Evolutionary conservation across 116 monocot genomes (phyloP), one percentile per base, ranked within the genome.

Genomic region (Cymodocea nodosa): DNA sequence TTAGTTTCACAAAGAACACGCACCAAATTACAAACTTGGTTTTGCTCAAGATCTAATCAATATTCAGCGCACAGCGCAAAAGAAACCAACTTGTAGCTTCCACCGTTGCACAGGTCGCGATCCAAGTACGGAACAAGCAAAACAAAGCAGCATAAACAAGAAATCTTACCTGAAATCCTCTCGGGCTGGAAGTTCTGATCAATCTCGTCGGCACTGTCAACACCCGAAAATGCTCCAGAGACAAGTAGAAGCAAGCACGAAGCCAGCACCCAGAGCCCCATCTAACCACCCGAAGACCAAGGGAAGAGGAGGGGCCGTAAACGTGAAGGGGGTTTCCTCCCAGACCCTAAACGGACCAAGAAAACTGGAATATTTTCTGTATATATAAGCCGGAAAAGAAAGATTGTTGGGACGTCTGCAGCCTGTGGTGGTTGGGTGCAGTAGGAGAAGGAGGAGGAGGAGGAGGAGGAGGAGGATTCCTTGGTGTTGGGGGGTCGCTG

Each of bases 161-260:
- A 54, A 67, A 36, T 15, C 63, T 17, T 67, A 87, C 92, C 92
- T 62, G 87, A 87, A 59, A 92, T 92, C 68, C 92, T 75, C 78
- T 92, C 92, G 5, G 87, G 87, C 62, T 64, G 79, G 44, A 67
- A 76, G 24, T 65, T 73, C 59, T 68, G 70, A 48, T 76, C 65
- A 19, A 76, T 12, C 64, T 75, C 82, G 19, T 49, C 51, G 10
- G 75, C 76, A 8, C 67, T 51, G 1, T 66, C 79, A 65, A 73
- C 50, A 40, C 70, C 69, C 25, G 35, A 55, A 30, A 78, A 17
- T 0, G 62, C 61, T 44, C 69, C 35, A 30, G 19, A 73, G 57
- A 72, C 52, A 10, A 79, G 36, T 40, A 73, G 50, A 52, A 76
- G 37, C 40, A 65, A 50, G 24, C 24, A 49, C 18, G 50, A 65